These are phyloP conservation scores for Piper longum DNA, from an alignment of 164 flowering plant genomes.

Conservation along the genomic window DNA sequence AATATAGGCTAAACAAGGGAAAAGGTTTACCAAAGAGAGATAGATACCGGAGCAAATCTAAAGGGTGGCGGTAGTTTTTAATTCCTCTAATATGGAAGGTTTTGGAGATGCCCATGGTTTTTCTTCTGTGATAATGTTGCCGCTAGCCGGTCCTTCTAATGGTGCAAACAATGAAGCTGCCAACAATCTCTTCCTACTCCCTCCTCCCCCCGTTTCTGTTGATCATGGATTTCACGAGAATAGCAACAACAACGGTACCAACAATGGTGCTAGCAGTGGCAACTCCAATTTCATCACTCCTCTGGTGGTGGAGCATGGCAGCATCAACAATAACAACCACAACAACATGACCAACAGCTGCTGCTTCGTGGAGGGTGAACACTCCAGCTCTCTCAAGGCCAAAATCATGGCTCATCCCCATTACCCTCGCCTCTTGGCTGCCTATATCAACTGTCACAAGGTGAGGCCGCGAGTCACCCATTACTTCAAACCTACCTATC, in stretches of 20 bases:
- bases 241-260: conserved; percentile 2
- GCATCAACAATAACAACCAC: conserved; percentile 4
- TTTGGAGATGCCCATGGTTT: conserved; percentile 2
- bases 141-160: background rate
- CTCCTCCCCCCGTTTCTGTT: background rate
- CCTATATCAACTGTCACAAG: conserved; percentile 87
- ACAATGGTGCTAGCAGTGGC: background rate
- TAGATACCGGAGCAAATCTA: background rate
- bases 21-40: background rate
- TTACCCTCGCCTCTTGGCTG: conserved; percentile 72
- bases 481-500: background rate
- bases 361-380: conserved; percentile 19
- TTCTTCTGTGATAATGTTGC: conserved; percentile 4
- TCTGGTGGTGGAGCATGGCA: background rate
- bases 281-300: background rate
- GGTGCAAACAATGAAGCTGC: background rate
- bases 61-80: background rate
- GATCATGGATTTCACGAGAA: background rate
- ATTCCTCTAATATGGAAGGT: background rate
- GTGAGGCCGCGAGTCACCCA: conserved; percentile 15
- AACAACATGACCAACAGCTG: conserved; percentile 12
- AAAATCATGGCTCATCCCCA: conserved; percentile 98
- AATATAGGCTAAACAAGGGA: background rate
- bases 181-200: background rate
- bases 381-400: conserved; percentile 39